Percentiles rank a stretch among this genome's conserved stretches.
phyloP scores from a whole-genome alignment of 164 flowering plant genomes.

The Umbellularia californica region DNA sequence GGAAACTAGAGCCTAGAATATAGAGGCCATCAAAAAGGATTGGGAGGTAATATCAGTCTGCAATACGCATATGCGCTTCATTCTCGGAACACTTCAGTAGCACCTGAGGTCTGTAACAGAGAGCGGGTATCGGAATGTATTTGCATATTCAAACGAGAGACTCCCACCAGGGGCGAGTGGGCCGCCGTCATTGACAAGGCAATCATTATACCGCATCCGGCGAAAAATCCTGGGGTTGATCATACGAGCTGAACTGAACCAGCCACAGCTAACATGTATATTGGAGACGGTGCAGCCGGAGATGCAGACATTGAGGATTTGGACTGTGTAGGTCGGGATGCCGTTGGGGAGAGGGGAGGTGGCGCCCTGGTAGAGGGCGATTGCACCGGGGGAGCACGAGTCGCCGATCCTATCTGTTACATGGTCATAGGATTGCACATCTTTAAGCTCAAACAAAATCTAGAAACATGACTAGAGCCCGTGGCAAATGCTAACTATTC shows the following conservation, averaged over 20 bases:
- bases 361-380: slow-evolving; percentile 54
- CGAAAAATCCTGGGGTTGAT: slow-evolving; percentile 63
- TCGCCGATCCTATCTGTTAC: slow-evolving; percentile 45
- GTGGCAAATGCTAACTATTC: no score
- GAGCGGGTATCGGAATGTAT: slow-evolving; percentile 46
- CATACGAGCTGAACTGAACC: slow-evolving; percentile 77
- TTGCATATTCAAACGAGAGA: slow-evolving; percentile 66
- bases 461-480: no score
- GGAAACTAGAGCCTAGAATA: no score
- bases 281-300: slow-evolving; percentile 57
- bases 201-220: slow-evolving; percentile 61
- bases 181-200: slow-evolving; percentile 65
- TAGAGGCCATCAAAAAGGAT: no score
- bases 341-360: slow-evolving; percentile 58
- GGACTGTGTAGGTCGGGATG: slow-evolving; percentile 74
- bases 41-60: no score
- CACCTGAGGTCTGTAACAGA: no score
- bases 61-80: no score
- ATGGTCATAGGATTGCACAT: no score
- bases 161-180: slow-evolving; percentile 38
- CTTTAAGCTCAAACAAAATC: no score
- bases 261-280: slow-evolving; percentile 74
- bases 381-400: slow-evolving; percentile 44
- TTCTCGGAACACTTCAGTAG: no score
- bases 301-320: slow-evolving; percentile 57